These are phyloP conservation scores for Gastrolobium bilobum DNA, from an alignment of 306 rosid species.

Conservation along the genomic window DNA sequence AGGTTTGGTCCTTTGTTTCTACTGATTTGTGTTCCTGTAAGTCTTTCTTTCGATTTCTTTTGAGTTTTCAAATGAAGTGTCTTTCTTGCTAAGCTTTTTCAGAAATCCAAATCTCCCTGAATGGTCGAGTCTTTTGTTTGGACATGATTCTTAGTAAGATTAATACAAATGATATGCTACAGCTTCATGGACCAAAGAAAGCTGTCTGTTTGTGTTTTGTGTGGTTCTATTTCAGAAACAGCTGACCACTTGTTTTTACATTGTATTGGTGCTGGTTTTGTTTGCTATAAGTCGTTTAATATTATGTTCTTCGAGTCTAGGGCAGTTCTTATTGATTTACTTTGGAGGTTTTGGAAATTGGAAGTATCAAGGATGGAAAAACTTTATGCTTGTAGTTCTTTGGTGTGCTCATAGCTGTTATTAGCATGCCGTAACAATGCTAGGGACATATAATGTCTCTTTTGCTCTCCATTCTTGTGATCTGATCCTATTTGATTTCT, in stretches of 20 bases:
- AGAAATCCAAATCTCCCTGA: not conserved
- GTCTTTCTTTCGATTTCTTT: not conserved
- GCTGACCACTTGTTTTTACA: not conserved
- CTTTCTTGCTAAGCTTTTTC: constrained; percentile 2
- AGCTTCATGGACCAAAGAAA: not conserved
- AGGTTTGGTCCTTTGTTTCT: not conserved
- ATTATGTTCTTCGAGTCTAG: not conserved
- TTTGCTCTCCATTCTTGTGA: too few relatives aligned
- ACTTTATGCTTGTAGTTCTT: not conserved
- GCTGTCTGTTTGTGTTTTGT: not conserved
- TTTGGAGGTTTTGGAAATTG: constrained; percentile 11
- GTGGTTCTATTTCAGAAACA: constrained; percentile 4
- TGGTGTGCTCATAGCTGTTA: constrained; percentile 9
- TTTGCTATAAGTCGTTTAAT: not conserved
- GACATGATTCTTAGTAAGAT: constrained; percentile 1
- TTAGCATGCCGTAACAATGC: not conserved
- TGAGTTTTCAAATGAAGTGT: not conserved
- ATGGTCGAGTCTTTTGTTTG: constrained; percentile 23
- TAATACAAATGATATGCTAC: constrained; percentile 17
- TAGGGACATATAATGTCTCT: not conserved
- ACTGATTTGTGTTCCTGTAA: not conserved
- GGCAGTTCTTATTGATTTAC: not conserved
- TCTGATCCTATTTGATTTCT: too few relatives aligned
- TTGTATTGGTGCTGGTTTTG: not conserved
- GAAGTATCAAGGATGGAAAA: not conserved